These are phyloP conservation scores for Trichoderma virens DNA, from an alignment of 495 filamentous ascomycete genomes.

Conservation along the genomic window DNA sequence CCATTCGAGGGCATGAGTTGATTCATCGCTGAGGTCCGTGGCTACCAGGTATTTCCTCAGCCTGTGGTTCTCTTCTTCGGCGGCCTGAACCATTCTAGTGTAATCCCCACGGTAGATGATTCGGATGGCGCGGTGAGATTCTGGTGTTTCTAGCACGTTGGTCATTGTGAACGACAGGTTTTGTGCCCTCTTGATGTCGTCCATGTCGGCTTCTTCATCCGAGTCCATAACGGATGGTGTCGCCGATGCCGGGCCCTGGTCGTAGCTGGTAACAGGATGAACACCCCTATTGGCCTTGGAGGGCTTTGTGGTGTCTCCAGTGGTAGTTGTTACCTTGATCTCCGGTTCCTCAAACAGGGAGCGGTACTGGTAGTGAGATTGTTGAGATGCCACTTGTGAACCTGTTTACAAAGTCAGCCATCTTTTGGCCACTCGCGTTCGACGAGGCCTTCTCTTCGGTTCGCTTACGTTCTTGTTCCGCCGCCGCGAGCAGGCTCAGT, in stretches of 20 bases:
- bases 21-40: conserved; percentile 88
- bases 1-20: conserved; percentile 91
- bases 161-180: conserved; percentile 73
- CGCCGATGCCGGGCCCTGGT: conserved; percentile 54
- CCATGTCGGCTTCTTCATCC: conserved; percentile 76
- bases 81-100: conserved; percentile 57
- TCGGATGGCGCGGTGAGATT: conserved; percentile 69
- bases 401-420: not conserved
- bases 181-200: conserved; percentile 79
- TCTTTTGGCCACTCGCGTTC: not conserved
- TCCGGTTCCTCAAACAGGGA: conserved; percentile 56
- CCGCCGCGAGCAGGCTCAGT: conserved; percentile 55
- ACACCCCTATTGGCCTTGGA: conserved; percentile 52
- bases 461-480: conserved; percentile 68
- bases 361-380: conserved; percentile 29
- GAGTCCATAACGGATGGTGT: conserved; percentile 73
- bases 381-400: conserved; percentile 3
- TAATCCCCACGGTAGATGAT: conserved; percentile 88
- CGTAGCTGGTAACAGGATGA: conserved; percentile 76
- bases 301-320: conserved; percentile 44
- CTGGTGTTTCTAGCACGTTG: conserved; percentile 64
- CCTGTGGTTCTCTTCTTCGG: conserved; percentile 66
- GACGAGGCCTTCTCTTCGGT: not conserved
- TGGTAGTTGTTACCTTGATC: conserved; percentile 56
- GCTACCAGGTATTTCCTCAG: conserved; percentile 86